Percentiles rank a stretch among this genome's conserved stretches.
phyloP scores from a whole-genome alignment of 768 basidiomycete species.

The Cubamyces lactineus region DNA sequence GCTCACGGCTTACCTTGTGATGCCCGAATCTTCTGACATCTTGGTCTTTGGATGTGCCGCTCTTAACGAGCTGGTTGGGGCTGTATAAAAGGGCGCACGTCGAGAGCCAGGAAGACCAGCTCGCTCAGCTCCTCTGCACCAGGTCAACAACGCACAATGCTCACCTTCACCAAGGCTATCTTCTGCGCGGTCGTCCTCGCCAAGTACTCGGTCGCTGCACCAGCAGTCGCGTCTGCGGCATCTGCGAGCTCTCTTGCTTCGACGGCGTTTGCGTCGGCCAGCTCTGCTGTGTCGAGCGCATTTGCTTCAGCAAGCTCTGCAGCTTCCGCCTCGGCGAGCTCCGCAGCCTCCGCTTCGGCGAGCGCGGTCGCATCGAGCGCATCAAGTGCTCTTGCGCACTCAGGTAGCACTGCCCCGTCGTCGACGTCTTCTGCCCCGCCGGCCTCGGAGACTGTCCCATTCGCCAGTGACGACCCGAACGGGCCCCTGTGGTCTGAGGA shows the following conservation, averaged over 20 bases:
- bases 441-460: slow-evolving; percentile 26
- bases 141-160: slow-evolving; percentile 11
- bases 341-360: background rate
- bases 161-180: slow-evolving; percentile 26
- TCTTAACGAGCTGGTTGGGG: background rate
- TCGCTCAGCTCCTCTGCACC: slow-evolving; percentile 17
- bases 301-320: slow-evolving; percentile 6
- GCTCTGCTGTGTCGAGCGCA: slow-evolving; percentile 16
- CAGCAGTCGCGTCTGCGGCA: slow-evolving; percentile 33
- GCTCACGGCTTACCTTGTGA: slow-evolving; percentile 3
- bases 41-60: background rate
- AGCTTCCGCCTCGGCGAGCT: background rate
- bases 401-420: slow-evolving; percentile 9
- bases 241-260: slow-evolving; percentile 6
- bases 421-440: slow-evolving; percentile 15
- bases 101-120: background rate
- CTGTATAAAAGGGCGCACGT: slow-evolving; percentile 11
- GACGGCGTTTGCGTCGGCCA: slow-evolving; percentile 3
- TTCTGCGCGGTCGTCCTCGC: slow-evolving; percentile 29
- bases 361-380: background rate
- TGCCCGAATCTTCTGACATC: slow-evolving; percentile 11
- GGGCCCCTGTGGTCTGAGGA: slow-evolving; percentile 25
- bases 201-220: slow-evolving; percentile 25
- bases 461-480: slow-evolving; percentile 36
- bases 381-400: background rate